Evolutionary conservation across 1,139 yeast species (phyloP).

Genomic region (Lodderomyces theae): DNA sequence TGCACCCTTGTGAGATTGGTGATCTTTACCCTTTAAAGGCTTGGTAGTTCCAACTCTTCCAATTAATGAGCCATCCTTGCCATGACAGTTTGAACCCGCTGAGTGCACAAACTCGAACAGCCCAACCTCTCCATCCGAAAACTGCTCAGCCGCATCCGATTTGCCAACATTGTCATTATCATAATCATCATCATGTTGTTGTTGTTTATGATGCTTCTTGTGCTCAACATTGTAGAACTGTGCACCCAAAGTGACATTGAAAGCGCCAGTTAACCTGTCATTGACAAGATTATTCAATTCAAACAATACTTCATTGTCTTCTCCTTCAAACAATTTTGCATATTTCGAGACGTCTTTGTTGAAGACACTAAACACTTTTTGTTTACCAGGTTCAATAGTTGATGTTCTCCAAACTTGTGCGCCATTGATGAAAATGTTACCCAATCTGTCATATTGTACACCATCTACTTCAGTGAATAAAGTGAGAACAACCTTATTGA

Average conservation of each 20-base stretch:
- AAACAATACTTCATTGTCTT: conserved; percentile 37
- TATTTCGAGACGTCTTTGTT: conserved; percentile 67
- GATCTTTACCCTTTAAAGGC: not conserved
- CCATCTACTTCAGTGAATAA: conserved; percentile 61
- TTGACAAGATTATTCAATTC: conserved; percentile 68
- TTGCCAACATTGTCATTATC: conserved; percentile 4
- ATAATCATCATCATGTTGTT: conserved; percentile 3
- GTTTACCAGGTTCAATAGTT: conserved; percentile 73
- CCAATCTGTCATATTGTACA: conserved; percentile 74
- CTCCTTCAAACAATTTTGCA: conserved; percentile 45
- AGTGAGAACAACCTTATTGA: conserved; percentile 60
- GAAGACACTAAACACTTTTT: conserved; percentile 42
- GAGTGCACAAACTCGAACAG: not conserved
- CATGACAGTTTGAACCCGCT: not conserved
- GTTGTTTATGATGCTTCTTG: conserved; percentile 6
- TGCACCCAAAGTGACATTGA: conserved; percentile 52
- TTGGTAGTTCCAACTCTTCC: not conserved
- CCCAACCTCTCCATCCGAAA: too few relatives aligned
- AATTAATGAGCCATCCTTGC: not conserved
- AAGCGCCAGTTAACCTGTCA: conserved; percentile 57
- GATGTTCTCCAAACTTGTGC: conserved; percentile 81
- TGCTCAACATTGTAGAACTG: conserved; percentile 38
- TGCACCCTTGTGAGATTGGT: not conserved
- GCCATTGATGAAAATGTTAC: conserved; percentile 64
- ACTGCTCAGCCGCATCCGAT: too few relatives aligned